phyloP scores from a whole-genome alignment of 2,329 filamentous ascomycete species.

The Neocucurbitaria cava region DNA sequence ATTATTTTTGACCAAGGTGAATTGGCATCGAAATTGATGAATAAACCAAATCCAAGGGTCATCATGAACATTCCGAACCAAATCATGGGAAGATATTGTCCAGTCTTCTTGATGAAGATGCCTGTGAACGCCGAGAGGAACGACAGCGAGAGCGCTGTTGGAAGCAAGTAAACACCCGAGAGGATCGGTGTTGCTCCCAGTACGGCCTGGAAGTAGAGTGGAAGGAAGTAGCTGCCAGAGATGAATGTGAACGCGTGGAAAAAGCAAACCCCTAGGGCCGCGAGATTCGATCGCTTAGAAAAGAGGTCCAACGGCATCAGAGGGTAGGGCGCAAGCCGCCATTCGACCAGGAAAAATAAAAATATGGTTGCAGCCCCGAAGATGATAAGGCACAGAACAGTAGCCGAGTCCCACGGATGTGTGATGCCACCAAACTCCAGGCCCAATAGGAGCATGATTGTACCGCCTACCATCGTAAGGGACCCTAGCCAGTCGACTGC shows the following conservation, averaged over 20 bases:
- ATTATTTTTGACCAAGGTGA: conserved; percentile 51
- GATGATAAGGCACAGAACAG: conserved; percentile 77
- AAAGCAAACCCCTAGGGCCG: conserved; percentile 71
- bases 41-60: conserved; percentile 48
- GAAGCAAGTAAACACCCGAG: conserved; percentile 77
- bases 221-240: conserved; percentile 78
- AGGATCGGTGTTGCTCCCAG: conserved; percentile 72
- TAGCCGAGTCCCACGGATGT: conserved; percentile 76
- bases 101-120: conserved; percentile 57
- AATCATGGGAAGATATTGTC: conserved; percentile 52
- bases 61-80: conserved; percentile 47
- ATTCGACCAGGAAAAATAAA: conserved; percentile 76
- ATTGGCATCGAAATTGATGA: conserved; percentile 43
- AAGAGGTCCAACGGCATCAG: conserved; percentile 80
- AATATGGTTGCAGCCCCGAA: conserved; percentile 70
- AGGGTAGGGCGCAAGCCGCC: conserved; percentile 75
- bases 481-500: conserved; percentile 72
- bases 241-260: conserved; percentile 81
- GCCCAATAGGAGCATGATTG: conserved; percentile 84
- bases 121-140: conserved; percentile 66
- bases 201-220: conserved; percentile 83
- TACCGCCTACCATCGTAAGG: conserved; percentile 74
- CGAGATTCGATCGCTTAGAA: conserved; percentile 68
- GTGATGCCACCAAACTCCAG: conserved; percentile 81
- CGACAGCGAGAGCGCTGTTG: conserved; percentile 72